Conservation (phyloP, 2,329 filamentous ascomycete species). For the Pseudogymnoascus sp. region DNA sequence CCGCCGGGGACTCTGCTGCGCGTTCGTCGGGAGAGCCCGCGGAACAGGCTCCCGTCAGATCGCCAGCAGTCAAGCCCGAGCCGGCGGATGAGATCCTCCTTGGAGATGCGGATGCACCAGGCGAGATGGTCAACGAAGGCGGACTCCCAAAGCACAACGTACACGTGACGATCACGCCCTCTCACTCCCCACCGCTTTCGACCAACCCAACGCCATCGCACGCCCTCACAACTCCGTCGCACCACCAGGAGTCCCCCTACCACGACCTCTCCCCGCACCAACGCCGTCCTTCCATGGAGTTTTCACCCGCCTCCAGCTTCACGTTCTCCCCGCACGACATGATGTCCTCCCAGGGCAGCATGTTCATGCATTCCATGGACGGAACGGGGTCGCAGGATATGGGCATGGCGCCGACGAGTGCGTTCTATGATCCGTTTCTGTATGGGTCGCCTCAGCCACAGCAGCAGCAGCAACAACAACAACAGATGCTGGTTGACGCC, state of each 20-base stretch:
- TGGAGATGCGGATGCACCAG: neutral
- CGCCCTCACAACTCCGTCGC: neutral
- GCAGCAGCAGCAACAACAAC: neutral
- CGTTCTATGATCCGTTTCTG: neutral
- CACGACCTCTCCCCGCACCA: neutral
- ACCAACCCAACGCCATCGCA: neutral
- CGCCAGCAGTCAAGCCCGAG: neutral
- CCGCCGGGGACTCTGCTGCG: neutral
- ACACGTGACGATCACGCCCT: neutral
- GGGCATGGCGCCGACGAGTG: neutral
- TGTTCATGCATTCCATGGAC: neutral
- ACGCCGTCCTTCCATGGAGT: neutral
- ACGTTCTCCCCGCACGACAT: neutral
- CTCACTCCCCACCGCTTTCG: neutral
- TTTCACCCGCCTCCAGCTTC: neutral
- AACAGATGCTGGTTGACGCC: neutral
- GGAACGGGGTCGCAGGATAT: neutral
- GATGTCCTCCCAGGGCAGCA: conserved; percentile 2
- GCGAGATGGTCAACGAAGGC: neutral
- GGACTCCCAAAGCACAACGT: neutral
- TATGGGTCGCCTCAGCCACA: neutral
- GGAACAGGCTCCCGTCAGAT: neutral
- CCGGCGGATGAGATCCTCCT: neutral
- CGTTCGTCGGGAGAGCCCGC: neutral
- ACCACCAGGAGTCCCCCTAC: neutral